Conservation (phyloP, 208 protist genomes). For the Blastocrithidia nonstop region DNA sequence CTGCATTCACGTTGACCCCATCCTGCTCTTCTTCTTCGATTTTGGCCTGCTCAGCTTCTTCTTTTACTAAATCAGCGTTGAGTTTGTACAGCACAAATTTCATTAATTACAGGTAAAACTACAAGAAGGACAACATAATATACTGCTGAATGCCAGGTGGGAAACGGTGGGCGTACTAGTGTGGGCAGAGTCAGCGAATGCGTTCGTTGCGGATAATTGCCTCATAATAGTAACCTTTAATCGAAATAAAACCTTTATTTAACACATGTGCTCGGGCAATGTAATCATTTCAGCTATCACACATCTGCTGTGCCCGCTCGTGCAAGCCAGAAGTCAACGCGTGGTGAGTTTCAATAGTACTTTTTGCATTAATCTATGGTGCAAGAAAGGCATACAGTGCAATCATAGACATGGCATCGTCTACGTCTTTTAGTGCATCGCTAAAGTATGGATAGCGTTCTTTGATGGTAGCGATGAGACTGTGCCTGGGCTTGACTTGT, state of each 20-base stretch:
- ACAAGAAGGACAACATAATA: slow-evolving; percentile 92
- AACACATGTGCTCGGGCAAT: slow-evolving; percentile 68
- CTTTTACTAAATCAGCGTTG: slow-evolving; percentile 59
- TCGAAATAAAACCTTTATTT: slow-evolving; percentile 94
- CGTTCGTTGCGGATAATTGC: slow-evolving; percentile 87
- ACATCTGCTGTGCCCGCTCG: slow-evolving; percentile 46
- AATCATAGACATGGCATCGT: slow-evolving; percentile 94
- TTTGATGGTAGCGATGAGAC: slow-evolving; percentile 90
- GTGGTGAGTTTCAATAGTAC: slow-evolving; percentile 66
- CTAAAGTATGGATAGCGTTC: slow-evolving; percentile 96
- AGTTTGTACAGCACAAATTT: slow-evolving; percentile 96
- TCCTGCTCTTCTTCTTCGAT: slow-evolving; percentile 9
- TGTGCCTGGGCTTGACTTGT: slow-evolving; percentile 75
- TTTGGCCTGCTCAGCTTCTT: slow-evolving; percentile 35
- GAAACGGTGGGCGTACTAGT: slow-evolving; percentile 93
- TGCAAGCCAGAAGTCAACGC: slow-evolving; percentile 66
- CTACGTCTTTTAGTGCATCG: slow-evolving; percentile 92
- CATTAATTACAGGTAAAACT: slow-evolving; percentile 95
- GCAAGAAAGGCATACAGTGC: slow-evolving; percentile 89
- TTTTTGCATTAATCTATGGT: slow-evolving; percentile 48
- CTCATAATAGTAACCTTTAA: slow-evolving; percentile 99
- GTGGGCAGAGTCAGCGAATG: slow-evolving; percentile 96
- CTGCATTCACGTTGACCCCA: slow-evolving; percentile 7
- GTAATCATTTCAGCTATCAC: slow-evolving; percentile 75
- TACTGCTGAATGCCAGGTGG: slow-evolving; percentile 91